Conservation (phyloP, 768 basidiomycete genomes). For the Agrocybe pediades region DNA sequence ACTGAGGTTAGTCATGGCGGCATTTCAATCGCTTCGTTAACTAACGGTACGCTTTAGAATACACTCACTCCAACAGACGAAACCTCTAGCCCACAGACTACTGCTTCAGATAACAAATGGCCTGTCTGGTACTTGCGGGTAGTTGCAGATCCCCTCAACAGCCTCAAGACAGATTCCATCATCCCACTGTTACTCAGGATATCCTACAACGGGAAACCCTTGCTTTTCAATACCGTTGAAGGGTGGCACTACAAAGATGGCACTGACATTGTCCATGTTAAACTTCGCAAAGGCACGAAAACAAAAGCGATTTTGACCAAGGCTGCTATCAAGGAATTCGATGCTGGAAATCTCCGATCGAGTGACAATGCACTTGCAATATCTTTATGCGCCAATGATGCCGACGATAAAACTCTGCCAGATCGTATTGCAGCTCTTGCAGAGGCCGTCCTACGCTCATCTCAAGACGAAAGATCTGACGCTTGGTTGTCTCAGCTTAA, state of each 20-base stretch:
- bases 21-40: neutral
- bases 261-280: slow-evolving; percentile 36
- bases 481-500: slow-evolving; percentile 69
- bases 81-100: too few relatives aligned
- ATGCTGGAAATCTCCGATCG: slow-evolving; percentile 41
- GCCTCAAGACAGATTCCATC: slow-evolving; percentile 47
- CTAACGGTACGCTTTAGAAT: too few relatives aligned
- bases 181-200: slow-evolving; percentile 71
- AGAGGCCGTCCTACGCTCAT: slow-evolving; percentile 27
- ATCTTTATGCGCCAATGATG: slow-evolving; percentile 44
- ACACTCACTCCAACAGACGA: too few relatives aligned
- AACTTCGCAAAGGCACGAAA: slow-evolving; percentile 47
- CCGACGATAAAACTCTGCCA: slow-evolving; percentile 33
- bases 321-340: slow-evolving; percentile 48
- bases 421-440: slow-evolving; percentile 44
- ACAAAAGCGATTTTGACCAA: slow-evolving; percentile 45
- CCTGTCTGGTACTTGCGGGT: slow-evolving; percentile 65
- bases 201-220: slow-evolving; percentile 59
- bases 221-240: slow-evolving; percentile 53
- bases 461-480: slow-evolving; percentile 32
- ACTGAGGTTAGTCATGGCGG: slow-evolving; percentile 16
- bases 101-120: slow-evolving; percentile 18
- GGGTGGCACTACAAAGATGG: slow-evolving; percentile 66
- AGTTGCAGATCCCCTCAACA: slow-evolving; percentile 40
- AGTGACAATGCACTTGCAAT: slow-evolving; percentile 44